Base-by-base conservation (phyloP, 768 basidiomycete genomes). In the Hortiboletus flavorubellus region DNA sequence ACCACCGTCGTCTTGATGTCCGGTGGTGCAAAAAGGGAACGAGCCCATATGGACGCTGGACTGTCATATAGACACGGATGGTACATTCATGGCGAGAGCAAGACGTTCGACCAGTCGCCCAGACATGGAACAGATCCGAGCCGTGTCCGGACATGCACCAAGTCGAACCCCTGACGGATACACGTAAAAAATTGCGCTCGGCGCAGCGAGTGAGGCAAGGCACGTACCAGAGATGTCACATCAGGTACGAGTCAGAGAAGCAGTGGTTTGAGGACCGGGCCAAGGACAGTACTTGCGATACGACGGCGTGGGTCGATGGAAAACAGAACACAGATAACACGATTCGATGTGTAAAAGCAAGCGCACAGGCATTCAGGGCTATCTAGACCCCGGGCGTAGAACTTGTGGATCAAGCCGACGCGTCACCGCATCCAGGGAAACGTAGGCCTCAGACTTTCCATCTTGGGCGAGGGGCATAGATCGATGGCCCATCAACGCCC, bases 401-500 rank as follows among this genome's bases (percentile, higher is more conserved):
- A 29, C 16, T 8, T 8, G 23, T 15, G 23, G 16, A n/a, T 3
- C 8, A 5, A 23, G 44, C 29, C 21, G 41, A 35, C 6, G 23
- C 9, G 14, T 46, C 48, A 15, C 23, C 44, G 30, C 6, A 15
- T 26, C 46, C 58, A 10, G 9, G 47, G 37, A 3, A 9, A 39
- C 8, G 59, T 48, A 55, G 30, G 30, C 30, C 33, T 47, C 5
- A 12, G 8, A 5, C 16, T 46, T 61, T 11, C 63, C 49, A 53
- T 54, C 29, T 59, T 38, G 40, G 38, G 29, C 5, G 2, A 29
- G 6, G 1, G 14, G 21, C 33, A 46, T 11, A 14, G 33, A 62
- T 64, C 54, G 60, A 64, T 64, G 46, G 46, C 0, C 2, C 9
- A 0, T 47, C 18, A 18, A 49, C 37, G 42, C 59, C 51, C 10